Evolutionary conservation across 1,284 basidiomycete species (phyloP), one percentile per base, ranked within the genome.

Genomic region (Pseudozyma sp.): DNA sequence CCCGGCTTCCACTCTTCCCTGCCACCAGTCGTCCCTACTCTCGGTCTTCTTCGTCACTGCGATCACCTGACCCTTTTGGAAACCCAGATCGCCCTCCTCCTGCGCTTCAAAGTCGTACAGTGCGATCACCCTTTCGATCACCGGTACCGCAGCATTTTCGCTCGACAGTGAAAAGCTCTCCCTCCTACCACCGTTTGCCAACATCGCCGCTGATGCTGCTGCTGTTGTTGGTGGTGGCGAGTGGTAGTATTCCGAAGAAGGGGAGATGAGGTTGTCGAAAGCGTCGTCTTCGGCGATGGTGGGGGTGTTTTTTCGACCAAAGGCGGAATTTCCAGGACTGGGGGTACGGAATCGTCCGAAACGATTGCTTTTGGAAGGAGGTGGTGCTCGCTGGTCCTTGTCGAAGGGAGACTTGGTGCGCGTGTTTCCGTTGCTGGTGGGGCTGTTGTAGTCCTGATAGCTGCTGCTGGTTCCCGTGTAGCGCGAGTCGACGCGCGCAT

Each of bases 1-100:
- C 2, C 72, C 73, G 7, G 68, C 75, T 35, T 75, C 72, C 31
- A 75, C 72, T 2, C 68, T 37, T 11, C 81, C 81, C 35, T 75
- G 59, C 82, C 82, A 84, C 82, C 82, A 84, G 35, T 83, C 82
- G 24, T 78, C 68, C 19, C 52, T 49, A 40, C 62, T 77, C 5
- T 70, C 53, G 1, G 81, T 84, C 48, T 77, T 78, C 31, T 61
- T 63, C 2, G 71, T 69, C 4, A 84, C 81, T 1, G 70, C 71
- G 46, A 84, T 82, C 24, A 84, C 73, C 44, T 84, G 81, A 5
- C 82, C 82, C 19, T 74, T 64, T 7, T 49, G 42, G 59, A 84
- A 83, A 10, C 76, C 68, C 14, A 84, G 54, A 53, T 84, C 82
- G 7, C 72, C 62, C 5, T 69, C 65, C 31, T 80, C 68, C 58